These are phyloP conservation scores for Leptographium galeiforme DNA, from an alignment of 2,329 filamentous ascomycete species.

Conservation along the genomic window DNA sequence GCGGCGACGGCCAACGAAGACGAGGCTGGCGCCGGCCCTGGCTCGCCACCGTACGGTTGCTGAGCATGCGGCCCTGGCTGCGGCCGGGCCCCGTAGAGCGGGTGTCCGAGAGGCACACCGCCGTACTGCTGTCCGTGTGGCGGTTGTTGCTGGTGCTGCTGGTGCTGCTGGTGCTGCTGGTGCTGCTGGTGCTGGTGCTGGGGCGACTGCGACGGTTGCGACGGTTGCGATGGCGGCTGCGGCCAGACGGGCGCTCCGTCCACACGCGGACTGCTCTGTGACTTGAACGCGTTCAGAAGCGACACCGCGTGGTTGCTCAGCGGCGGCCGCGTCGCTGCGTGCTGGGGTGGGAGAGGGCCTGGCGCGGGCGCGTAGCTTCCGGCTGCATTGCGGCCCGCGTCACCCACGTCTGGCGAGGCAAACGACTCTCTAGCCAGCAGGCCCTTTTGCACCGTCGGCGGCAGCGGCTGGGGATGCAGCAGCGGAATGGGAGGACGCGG, in stretches of 20 bases:
- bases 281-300: conserved; percentile 28
- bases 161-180: conserved; percentile 1
- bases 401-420: conserved; percentile 20
- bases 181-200: background rate
- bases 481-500: conserved; percentile 16
- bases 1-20: background rate
- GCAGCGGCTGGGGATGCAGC: conserved; percentile 35
- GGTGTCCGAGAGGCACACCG: background rate
- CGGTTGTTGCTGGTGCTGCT: background rate
- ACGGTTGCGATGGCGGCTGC: background rate
- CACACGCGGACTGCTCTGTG: conserved; percentile 4
- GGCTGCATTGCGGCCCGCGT: background rate
- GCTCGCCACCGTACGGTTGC: background rate
- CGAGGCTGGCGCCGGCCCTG: background rate
- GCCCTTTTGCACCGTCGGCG: conserved; percentile 41
- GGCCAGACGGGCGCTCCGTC: background rate
- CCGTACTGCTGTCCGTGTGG: background rate
- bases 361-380: background rate
- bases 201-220: background rate
- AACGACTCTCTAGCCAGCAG: conserved; percentile 31
- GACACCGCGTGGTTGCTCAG: conserved; percentile 21
- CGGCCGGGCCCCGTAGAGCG: background rate
- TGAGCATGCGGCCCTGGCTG: background rate
- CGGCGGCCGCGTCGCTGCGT: conserved; percentile 12
- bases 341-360: conserved; percentile 12